These are phyloP conservation scores for Cucurbita ficifolia DNA, from an alignment of 306 rosid genomes.

Conservation along the genomic window DNA sequence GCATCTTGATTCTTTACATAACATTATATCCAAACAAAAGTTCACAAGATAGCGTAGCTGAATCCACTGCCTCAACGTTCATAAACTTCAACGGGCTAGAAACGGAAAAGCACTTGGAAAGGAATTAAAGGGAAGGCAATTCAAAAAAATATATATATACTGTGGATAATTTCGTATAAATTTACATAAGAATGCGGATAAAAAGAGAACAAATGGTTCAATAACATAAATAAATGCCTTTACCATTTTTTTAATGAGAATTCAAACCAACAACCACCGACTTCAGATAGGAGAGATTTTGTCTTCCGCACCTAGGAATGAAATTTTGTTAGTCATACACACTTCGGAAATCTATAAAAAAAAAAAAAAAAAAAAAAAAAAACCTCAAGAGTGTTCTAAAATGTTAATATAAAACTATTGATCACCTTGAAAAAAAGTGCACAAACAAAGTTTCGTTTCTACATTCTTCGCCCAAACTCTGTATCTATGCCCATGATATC, in stretches of 20 bases:
- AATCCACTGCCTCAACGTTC: background rate
- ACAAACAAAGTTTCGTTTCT: background rate
- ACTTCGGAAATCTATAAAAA: background rate
- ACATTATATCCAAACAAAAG: background rate
- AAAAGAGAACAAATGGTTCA: background rate
- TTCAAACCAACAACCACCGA: background rate
- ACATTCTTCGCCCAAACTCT: background rate
- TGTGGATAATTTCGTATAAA: background rate
- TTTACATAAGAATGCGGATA: background rate
- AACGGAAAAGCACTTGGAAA: background rate
- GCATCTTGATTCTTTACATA: background rate
- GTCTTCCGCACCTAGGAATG: background rate
- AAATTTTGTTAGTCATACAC: background rate
- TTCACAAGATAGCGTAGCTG: background rate
- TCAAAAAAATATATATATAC: background rate
- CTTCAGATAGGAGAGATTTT: background rate
- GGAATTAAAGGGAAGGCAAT: background rate
- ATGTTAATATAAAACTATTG: background rate
- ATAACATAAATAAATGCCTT: background rate
- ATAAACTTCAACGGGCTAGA: background rate
- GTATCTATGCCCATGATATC: background rate
- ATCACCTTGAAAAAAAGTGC: background rate
- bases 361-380: background rate
- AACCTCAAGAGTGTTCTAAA: background rate
- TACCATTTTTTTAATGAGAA: slow-evolving; percentile 1